phyloP scores from a whole-genome alignment of 2,329 filamentous ascomycete species.

The Cadophora malorum region DNA sequence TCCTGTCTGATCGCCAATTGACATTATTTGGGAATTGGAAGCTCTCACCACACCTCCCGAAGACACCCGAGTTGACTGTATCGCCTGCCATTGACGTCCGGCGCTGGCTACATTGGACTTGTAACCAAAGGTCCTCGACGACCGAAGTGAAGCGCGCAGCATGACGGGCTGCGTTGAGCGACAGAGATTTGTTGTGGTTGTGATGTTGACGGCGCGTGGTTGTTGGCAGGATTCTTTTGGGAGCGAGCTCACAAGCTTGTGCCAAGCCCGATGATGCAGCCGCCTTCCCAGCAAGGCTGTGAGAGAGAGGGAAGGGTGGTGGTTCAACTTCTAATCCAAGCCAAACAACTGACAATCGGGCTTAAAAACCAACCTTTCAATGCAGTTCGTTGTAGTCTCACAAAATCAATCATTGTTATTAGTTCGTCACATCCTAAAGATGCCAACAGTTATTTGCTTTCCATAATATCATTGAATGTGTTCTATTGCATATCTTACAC shows the following conservation, averaged over 20 bases:
- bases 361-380: not conserved
- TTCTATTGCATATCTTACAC: slow-evolving; percentile 48
- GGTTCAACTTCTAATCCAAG: not conserved
- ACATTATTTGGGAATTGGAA: slow-evolving; percentile 22
- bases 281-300: slow-evolving; percentile 31
- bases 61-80: slow-evolving; percentile 48
- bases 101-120: slow-evolving; percentile 59
- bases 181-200: slow-evolving; percentile 36
- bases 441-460: slow-evolving; percentile 6
- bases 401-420: not conserved
- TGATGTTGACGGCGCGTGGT: slow-evolving; percentile 35
- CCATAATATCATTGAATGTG: slow-evolving; percentile 33
- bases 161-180: slow-evolving; percentile 59
- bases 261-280: slow-evolving; percentile 30
- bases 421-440: not conserved
- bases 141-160: slow-evolving; percentile 73
- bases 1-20: slow-evolving; percentile 26
- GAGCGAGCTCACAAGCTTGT: slow-evolving; percentile 29
- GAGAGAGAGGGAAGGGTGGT: not conserved
- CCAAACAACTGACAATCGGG: not conserved
- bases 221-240: slow-evolving; percentile 29
- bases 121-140: slow-evolving; percentile 64
- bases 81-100: slow-evolving; percentile 64
- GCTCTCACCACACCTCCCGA: slow-evolving; percentile 47
- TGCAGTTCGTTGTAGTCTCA: not conserved